Base-by-base conservation (phyloP, 2,329 filamentous ascomycete species). In the Epichloe sp. region DNA sequence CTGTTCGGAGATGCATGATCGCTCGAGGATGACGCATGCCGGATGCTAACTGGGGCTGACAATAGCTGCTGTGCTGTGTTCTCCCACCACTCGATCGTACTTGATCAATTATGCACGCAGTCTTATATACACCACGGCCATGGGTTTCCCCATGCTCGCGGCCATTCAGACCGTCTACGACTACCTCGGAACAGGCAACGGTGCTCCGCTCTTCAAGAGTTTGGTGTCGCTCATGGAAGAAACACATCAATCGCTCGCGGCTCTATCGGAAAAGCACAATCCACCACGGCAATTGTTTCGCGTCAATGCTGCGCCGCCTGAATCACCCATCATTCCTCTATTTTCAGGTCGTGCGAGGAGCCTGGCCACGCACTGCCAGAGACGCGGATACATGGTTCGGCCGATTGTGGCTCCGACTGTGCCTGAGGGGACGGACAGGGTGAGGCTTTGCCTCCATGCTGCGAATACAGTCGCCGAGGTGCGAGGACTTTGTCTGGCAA, bases 61-160 rank as follows among this genome's bases (percentile, higher is more conserved):
- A 23, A 2, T 8, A 63, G 63, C 64, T 21, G 82, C 82, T 19
- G 68, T 88, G 1, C 70, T 88, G 0, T 86, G 82, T 60, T 79
- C 79, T 1, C 63, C 73, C 0, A 65, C 75, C 1, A 77, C 80
- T 0, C 71, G 82, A 23, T 67, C 77, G 1, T 88, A 87, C 55
- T 70, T 88, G 48, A 76, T 88, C 64, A 88, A 89, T 60, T 88
- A 88, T 59, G 83, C 85, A 0, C 77, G 84, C n/a, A 81, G 77
- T 2, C 67, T 88, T 42, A 87, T 88, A 50, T 89, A 87, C 63
- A 87, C 84, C 0, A 88, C 84, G 0, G 82, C 83, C 34, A 74
- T 86, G 67, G 75, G 79, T 0, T 79, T 79, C 41, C 77, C 82
- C 0, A 72, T 75, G 2, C 70, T 86, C 1, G 76, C 76, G 0